Percentiles rank a stretch among this genome's conserved stretches.
These are phyloP conservation scores for Candida krabiensis DNA, from an alignment of 805 yeast genomes.

Conservation along the genomic window DNA sequence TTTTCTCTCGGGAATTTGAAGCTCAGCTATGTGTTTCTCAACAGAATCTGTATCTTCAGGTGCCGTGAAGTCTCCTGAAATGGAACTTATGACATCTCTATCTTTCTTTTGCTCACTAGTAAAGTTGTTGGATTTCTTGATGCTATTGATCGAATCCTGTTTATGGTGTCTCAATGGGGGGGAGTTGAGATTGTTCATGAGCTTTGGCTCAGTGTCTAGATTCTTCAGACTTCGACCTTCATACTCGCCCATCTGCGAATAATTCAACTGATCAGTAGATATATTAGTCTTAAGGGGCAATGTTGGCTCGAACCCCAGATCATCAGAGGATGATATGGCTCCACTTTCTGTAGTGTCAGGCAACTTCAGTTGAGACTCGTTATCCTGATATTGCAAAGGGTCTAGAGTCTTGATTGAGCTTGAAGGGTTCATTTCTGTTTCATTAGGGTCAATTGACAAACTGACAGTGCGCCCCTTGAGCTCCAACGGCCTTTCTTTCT, in stretches of 20 bases:
- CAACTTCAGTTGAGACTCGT: background rate
- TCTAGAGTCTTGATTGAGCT: conserved; percentile 9
- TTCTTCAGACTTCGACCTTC: conserved; percentile 13
- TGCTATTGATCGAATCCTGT: conserved; percentile 10
- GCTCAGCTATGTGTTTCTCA: conserved; percentile 2
- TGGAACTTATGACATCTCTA: no score
- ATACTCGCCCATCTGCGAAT: conserved; percentile 19
- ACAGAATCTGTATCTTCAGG: conserved; percentile 1
- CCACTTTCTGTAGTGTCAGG: conserved; percentile 1
- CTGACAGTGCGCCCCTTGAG: background rate
- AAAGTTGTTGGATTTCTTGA: no score
- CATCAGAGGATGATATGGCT: background rate
- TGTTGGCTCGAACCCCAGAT: conserved; percentile 1
- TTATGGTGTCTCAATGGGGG: conserved; percentile 13
- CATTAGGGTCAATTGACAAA: no score
- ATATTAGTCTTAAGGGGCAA: background rate
- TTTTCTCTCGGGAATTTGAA: conserved; percentile 3
- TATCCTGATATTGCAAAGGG: conserved; percentile 6
- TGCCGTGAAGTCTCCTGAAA: no score
- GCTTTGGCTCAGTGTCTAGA: conserved; percentile 15
- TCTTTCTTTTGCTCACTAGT: no score
- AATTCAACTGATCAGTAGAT: background rate
- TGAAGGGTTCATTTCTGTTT: background rate
- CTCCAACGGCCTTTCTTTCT: background rate
- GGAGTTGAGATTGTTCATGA: conserved; percentile 13